phyloP scores from a whole-genome alignment of 257 asterid genomes.

The Solanum clarkiae region DNA sequence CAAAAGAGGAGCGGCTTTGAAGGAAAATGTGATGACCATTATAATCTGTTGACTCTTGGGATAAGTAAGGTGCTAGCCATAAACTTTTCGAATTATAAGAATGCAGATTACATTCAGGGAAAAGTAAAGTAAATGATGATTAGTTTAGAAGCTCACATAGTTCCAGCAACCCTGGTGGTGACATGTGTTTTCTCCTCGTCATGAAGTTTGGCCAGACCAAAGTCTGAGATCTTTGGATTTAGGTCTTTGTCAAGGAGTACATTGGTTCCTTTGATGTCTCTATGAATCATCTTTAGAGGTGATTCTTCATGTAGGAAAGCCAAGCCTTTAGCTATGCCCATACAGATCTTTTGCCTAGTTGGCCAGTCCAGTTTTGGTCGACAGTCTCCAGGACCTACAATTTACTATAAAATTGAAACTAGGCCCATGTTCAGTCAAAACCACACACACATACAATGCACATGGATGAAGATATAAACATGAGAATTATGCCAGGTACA shows the following conservation, averaged over 20 bases:
- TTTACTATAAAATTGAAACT: background rate
- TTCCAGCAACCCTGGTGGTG: constrained; percentile 64
- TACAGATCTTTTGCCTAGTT: constrained; percentile 33
- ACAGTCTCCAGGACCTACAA: constrained; percentile 35
- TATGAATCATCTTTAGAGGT: constrained; percentile 44
- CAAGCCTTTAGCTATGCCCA: constrained; percentile 52
- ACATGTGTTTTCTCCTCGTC: constrained; percentile 56
- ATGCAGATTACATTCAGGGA: background rate
- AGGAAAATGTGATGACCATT: background rate
- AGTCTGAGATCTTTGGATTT: constrained; percentile 61
- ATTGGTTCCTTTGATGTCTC: constrained; percentile 56
- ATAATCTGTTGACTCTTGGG: background rate
- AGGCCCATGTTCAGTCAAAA: background rate
- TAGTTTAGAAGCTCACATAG: constrained; percentile 31
- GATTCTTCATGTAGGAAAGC: constrained; percentile 64
- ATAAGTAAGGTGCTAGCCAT: background rate
- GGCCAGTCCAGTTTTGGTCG: constrained; percentile 38
- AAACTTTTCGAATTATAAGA: background rate
- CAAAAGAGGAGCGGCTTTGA: background rate
- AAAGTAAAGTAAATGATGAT: background rate
- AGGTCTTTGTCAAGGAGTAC: constrained; percentile 54
- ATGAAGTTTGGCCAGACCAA: constrained; percentile 59
- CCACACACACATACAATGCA: background rate
- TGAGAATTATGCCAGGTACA: background rate
- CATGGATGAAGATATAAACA: background rate